A percentile compares a stretch with the other conserved stretches of the same genome.
phyloP scores from a whole-genome alignment of 2,329 filamentous ascomycete species.

The Epichloe sibirici region DNA sequence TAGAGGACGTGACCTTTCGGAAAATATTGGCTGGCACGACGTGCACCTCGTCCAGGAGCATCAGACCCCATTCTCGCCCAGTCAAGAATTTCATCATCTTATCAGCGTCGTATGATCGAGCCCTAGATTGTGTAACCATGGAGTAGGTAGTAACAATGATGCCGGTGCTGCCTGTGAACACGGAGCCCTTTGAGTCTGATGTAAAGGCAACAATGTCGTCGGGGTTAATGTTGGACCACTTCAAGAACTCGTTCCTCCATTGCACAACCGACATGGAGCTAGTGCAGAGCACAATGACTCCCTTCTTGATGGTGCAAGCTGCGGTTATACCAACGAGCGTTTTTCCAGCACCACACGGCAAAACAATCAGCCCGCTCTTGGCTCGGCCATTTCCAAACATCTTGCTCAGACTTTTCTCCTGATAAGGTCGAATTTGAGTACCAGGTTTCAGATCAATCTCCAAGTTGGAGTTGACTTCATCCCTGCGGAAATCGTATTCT shows the following conservation, averaged over 20 bases:
- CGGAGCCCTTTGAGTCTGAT: conserved; percentile 70
- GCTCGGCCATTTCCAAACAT: conserved; percentile 99
- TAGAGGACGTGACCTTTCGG: conserved; percentile 79
- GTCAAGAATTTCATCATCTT: conserved; percentile 97
- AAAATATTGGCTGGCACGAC: conserved; percentile 97
- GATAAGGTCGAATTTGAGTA: conserved; percentile 85
- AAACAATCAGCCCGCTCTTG: conserved; percentile 92
- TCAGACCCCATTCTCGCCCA: conserved; percentile 86
- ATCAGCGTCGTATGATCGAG: conserved; percentile 80
- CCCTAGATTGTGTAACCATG: conserved; percentile 90
- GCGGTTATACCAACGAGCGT: conserved; percentile 97
- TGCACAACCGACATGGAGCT: conserved; percentile 97
- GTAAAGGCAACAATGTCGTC: conserved; percentile 93
- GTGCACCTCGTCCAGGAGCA: conserved; percentile 96
- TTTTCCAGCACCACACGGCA: conserved; percentile 94
- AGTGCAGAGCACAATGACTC: conserved; percentile 87
- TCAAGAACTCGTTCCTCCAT: conserved; percentile 92
- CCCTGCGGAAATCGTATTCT: conserved; percentile 94
- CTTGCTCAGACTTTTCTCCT: conserved; percentile 94
- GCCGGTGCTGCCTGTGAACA: conserved; percentile 78
- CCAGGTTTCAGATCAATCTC: conserved; percentile 87
- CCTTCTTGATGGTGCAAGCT: conserved; percentile 95
- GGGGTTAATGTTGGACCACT: conserved; percentile 93
- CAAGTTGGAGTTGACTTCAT: conserved; percentile 76
- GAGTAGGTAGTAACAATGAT: conserved; percentile 97